Conservation (phyloP, 2,329 filamentous ascomycete species). For the Botrytis sinoallii region DNA sequence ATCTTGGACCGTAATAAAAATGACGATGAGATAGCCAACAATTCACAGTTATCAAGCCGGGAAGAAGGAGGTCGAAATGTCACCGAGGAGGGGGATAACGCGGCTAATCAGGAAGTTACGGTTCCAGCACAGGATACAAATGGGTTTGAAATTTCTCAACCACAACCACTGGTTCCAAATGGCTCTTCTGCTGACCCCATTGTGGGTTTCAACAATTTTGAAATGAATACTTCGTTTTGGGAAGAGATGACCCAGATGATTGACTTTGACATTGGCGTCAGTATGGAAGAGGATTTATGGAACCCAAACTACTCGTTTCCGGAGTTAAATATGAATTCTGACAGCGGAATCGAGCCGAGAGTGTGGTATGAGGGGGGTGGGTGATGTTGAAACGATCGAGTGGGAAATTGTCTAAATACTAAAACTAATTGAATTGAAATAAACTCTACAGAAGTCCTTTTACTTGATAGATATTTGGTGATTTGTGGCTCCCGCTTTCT, state of each 20-base stretch:
- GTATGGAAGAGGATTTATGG: slow-evolving; percentile 8
- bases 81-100: not conserved
- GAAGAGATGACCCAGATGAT: slow-evolving; percentile 13
- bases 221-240: slow-evolving; percentile 9
- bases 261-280: slow-evolving; percentile 1
- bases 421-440: not conserved
- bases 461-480: not conserved
- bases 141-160: not conserved
- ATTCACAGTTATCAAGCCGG: not conserved
- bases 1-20: not conserved
- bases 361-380: not conserved
- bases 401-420: not conserved
- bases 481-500: not conserved
- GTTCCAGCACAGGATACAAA: not conserved
- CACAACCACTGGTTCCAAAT: not conserved
- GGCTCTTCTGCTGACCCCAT: not conserved
- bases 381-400: not conserved
- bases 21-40: not conserved
- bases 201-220: not conserved
- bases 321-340: not conserved
- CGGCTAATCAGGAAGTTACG: not conserved
- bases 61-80: too few species aligned
- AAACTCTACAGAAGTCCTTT: too few species aligned
- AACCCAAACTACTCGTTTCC: not conserved
- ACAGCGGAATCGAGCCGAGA: not conserved